Conservation (phyloP, 2,329 filamentous ascomycete genomes). For the Talaromyces piceae region DNA sequence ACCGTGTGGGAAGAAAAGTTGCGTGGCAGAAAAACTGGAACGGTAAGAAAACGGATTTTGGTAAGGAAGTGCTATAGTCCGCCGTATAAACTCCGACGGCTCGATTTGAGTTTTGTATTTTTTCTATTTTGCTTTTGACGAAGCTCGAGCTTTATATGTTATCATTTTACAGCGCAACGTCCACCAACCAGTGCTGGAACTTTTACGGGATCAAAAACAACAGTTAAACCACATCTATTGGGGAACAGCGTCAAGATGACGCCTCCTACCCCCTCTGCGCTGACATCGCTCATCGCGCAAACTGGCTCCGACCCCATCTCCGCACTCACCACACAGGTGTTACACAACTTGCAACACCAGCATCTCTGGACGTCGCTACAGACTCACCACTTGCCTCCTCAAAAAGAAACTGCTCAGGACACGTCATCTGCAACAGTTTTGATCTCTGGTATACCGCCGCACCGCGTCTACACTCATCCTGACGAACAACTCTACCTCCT, state of each 20-base stretch:
- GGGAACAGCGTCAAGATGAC: background rate
- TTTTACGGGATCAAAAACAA: background rate
- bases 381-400: constrained; percentile 31
- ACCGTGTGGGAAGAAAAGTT: too few species aligned
- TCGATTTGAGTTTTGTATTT: too few species aligned
- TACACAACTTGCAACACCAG: constrained; percentile 58
- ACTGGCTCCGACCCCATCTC: constrained; percentile 21
- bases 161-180: too few species aligned
- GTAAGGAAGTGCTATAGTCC: background rate
- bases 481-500: constrained; percentile 57
- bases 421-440: constrained; percentile 39
- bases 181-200: too few species aligned
- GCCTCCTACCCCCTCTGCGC: constrained; percentile 26
- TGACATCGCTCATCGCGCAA: constrained; percentile 33
- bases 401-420: constrained; percentile 14
- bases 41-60: background rate
- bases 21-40: too few species aligned
- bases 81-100: too few species aligned
- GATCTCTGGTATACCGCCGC: constrained; percentile 55
- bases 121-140: too few species aligned
- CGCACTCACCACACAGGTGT: constrained; percentile 50
- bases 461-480: constrained; percentile 55
- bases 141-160: too few species aligned
- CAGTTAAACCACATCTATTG: background rate
- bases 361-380: constrained; percentile 54